A percentile compares a stretch with the other conserved stretches of the same genome.
These are phyloP conservation scores for Ophiostoma quercus DNA, from an alignment of 2,329 filamentous ascomycete species.

Conservation along the genomic window DNA sequence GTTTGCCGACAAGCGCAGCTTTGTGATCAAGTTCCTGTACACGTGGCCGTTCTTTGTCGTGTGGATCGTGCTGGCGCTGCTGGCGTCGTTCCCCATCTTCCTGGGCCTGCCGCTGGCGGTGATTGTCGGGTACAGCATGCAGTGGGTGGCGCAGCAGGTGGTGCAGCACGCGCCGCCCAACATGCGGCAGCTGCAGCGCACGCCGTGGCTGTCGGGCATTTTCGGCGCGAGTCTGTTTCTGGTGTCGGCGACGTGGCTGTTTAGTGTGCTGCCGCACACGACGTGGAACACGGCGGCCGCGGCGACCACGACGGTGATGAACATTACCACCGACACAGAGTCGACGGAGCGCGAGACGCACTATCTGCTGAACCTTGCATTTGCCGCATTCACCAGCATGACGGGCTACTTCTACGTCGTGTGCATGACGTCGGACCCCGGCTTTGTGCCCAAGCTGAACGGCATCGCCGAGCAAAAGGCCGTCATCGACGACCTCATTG, in stretches of 20 bases:
- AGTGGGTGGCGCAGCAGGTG: constrained; percentile 71
- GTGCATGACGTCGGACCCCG: constrained; percentile 83
- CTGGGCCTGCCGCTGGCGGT: constrained; percentile 68
- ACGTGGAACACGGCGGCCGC: constrained; percentile 30
- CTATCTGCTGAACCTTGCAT: constrained; percentile 73
- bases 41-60: constrained; percentile 79
- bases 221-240: constrained; percentile 84
- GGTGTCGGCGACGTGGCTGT: constrained; percentile 70
- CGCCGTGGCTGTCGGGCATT: constrained; percentile 88
- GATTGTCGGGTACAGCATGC: constrained; percentile 62
- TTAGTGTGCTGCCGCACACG: constrained; percentile 57
- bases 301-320: background rate
- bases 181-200: constrained; percentile 86
- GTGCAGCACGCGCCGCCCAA: constrained; percentile 78
- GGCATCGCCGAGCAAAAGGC: constrained; percentile 87
- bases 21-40: constrained; percentile 83
- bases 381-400: constrained; percentile 57
- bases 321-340: constrained; percentile 7
- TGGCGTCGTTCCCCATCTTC: constrained; percentile 70
- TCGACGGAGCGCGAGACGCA: constrained; percentile 39
- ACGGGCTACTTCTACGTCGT: constrained; percentile 82
- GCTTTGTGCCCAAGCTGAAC: constrained; percentile 84
- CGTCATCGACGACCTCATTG: constrained; percentile 43
- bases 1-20: constrained; percentile 64
- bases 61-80: constrained; percentile 62